phyloP scores from a whole-genome alignment of 2,329 filamentous ascomycete species.

The Cordyceps militaris region DNA sequence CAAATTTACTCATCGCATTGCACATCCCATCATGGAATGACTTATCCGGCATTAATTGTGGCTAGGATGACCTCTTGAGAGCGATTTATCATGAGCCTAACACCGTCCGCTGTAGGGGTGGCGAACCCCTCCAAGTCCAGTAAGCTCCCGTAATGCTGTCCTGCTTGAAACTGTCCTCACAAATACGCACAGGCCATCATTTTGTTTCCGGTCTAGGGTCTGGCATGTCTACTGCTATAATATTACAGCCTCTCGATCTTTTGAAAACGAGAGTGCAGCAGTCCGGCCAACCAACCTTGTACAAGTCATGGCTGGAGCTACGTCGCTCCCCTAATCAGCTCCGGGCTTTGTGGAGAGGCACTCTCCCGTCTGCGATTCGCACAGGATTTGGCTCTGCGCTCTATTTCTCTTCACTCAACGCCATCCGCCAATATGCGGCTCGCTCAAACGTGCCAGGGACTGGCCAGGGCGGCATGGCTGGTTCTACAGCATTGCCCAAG shows the following conservation, averaged over 20 bases:
- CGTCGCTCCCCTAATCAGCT: conserved; percentile 56
- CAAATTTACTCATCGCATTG: background rate
- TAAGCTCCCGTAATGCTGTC: background rate
- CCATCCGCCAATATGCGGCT: conserved; percentile 56
- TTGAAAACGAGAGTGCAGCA: conserved; percentile 96
- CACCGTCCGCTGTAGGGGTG: background rate
- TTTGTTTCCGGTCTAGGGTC: conserved; percentile 84
- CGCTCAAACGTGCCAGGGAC: conserved; percentile 15
- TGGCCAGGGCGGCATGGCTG: conserved; percentile 18
- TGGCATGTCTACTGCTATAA: conserved; percentile 77
- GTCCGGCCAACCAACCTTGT: conserved; percentile 62
- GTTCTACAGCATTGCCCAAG: conserved; percentile 69
- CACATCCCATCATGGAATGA: background rate
- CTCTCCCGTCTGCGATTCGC: conserved; percentile 82
- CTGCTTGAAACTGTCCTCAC: background rate
- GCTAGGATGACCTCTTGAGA: background rate
- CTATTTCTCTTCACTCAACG: conserved; percentile 86
- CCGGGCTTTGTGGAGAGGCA: conserved; percentile 81
- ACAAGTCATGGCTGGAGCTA: conserved; percentile 24
- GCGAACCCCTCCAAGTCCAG: conserved; percentile 7
- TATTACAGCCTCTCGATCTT: conserved; percentile 91
- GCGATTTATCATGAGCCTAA: background rate
- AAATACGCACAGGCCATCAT: conserved; percentile 57
- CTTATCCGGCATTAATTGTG: background rate
- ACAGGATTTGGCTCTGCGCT: conserved; percentile 90